Evolutionary conservation across 192 early-diverging fungal genomes (phyloP).

Genomic region (Borealophlyctis nickersoniae): DNA sequence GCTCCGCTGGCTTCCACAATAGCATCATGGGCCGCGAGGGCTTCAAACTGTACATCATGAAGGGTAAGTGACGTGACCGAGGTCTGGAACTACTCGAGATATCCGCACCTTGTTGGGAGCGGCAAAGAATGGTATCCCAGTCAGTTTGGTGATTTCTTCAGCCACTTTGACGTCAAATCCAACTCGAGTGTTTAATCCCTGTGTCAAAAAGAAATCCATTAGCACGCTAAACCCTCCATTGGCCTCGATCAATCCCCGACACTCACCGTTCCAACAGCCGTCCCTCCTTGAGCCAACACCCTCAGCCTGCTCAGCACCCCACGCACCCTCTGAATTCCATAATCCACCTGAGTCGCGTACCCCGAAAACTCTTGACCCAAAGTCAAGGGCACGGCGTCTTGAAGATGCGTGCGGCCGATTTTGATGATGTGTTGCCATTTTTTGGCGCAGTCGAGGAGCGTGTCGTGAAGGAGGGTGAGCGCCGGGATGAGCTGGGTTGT

Average conservation of each 20-base stretch:
- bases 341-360: slow-evolving; percentile 59
- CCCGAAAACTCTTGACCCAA: slow-evolving; percentile 98
- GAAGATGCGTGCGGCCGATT: slow-evolving; percentile 96
- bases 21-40: slow-evolving; percentile 96
- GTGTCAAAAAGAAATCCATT: no score
- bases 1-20: slow-evolving; percentile 93
- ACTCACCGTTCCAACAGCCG: slow-evolving; percentile 94
- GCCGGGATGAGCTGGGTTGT: slow-evolving; percentile 80
- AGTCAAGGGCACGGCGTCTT: slow-evolving; percentile 95
- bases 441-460: slow-evolving; percentile 71
- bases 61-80: background rate
- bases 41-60: slow-evolving; percentile 72
- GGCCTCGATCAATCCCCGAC: no score
- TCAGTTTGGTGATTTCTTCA: slow-evolving; percentile 79
- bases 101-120: slow-evolving; percentile 86
- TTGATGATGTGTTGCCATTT: slow-evolving; percentile 93
- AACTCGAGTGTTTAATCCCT: slow-evolving; percentile 90
- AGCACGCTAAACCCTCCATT: no score
- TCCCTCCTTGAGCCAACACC: slow-evolving; percentile 93
- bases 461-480: slow-evolving; percentile 72
- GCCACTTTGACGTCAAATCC: slow-evolving; percentile 93
- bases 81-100: background rate
- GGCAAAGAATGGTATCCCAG: slow-evolving; percentile 85
- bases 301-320: slow-evolving; percentile 76
- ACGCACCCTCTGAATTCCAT: slow-evolving; percentile 84